A percentile compares a stretch with the other conserved stretches of the same genome.
Conservation (phyloP, 306 rosid genomes). For the Acmispon strigosus region DNA sequence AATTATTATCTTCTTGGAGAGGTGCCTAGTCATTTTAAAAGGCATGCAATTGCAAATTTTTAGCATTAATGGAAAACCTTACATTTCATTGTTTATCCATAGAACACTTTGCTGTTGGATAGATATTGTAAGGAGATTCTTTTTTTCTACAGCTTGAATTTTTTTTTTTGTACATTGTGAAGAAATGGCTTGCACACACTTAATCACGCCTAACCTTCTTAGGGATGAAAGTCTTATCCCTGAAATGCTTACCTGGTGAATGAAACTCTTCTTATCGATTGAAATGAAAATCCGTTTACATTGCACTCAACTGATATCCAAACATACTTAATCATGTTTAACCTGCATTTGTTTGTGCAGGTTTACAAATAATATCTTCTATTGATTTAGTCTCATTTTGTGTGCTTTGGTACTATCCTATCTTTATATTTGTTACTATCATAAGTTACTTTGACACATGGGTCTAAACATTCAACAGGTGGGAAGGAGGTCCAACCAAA, state of each 20-base stretch:
- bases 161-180: too few relatives aligned
- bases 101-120: neutral
- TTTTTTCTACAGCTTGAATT: too few relatives aligned
- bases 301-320: too few relatives aligned
- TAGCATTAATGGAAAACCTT: neutral
- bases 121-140: too few relatives aligned
- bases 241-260: too few relatives aligned
- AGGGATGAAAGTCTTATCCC: too few relatives aligned
- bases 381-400: neutral
- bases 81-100: too few relatives aligned
- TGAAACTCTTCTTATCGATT: too few relatives aligned
- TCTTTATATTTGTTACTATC: neutral
- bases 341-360: neutral
- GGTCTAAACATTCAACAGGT: constrained; percentile 21
- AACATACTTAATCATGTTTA: neutral
- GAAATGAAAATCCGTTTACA: too few relatives aligned
- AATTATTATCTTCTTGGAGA: neutral
- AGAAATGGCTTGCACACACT: neutral
- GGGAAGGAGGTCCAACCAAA: constrained; percentile 41
- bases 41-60: neutral
- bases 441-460: neutral
- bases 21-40: neutral
- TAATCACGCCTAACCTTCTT: too few relatives aligned
- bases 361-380: neutral
- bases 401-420: neutral